phyloP scores from a whole-genome alignment of 352 stramenopile species.

The Globisporangium middletonii region DNA sequence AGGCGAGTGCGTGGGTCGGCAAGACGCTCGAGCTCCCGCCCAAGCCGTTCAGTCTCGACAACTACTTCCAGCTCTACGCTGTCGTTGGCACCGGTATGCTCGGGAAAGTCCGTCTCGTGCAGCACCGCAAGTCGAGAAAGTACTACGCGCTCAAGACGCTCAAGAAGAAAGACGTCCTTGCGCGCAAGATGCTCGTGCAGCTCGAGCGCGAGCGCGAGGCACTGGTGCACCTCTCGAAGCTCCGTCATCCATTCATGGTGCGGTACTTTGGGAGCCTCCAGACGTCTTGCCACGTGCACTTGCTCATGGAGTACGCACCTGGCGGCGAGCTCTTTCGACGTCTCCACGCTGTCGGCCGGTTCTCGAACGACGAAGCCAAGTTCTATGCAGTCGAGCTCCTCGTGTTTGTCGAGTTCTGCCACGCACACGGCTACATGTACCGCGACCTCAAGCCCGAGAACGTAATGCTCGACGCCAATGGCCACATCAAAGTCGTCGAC shows the following conservation, averaged over 20 bases:
- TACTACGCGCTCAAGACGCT: constrained; percentile 78
- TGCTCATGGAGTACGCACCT: constrained; percentile 63
- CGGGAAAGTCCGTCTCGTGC: constrained; percentile 52
- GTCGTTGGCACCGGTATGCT: constrained; percentile 73
- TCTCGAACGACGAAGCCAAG: constrained; percentile 63
- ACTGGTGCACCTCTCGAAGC: constrained; percentile 29
- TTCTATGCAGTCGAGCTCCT: constrained; percentile 73
- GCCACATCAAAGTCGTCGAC: constrained; percentile 67
- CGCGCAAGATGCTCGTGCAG: constrained; percentile 48
- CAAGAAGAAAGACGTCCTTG: constrained; percentile 54
- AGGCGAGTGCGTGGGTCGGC: constrained; percentile 33
- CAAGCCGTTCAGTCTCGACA: constrained; percentile 48
- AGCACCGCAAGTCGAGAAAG: constrained; percentile 50
- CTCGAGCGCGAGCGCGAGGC: constrained; percentile 50
- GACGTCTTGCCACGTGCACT: constrained; percentile 47
- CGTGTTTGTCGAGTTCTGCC: constrained; percentile 47
- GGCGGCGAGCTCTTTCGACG: constrained; percentile 64
- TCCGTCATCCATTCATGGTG: constrained; percentile 41
- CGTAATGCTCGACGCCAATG: constrained; percentile 68
- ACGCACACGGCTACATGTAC: constrained; percentile 67
- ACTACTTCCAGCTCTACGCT: constrained; percentile 47
- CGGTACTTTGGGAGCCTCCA: constrained; percentile 64
- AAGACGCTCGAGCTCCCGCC: constrained; percentile 42
- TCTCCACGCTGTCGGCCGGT: constrained; percentile 41
- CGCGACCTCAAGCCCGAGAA: constrained; percentile 90